Evolutionary conservation across 495 filamentous ascomycete species (phyloP).

Genomic region (Talaromyces stipitatus): DNA sequence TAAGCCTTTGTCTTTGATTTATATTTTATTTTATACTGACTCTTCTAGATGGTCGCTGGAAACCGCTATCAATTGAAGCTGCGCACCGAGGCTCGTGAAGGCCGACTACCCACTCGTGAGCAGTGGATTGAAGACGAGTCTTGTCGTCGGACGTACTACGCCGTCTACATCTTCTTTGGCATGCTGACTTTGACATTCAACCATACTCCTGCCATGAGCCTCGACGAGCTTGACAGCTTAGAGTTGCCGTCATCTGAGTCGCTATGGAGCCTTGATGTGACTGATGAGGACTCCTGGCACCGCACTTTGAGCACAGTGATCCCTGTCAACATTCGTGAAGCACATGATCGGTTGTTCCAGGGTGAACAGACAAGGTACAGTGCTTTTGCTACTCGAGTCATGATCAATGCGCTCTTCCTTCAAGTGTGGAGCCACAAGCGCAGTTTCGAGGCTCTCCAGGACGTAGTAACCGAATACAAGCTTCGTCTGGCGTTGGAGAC

Average conservation of each 20-base stretch:
- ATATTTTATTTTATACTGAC: conserved; percentile 6
- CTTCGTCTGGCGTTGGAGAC: conserved; percentile 91
- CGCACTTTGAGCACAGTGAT: conserved; percentile 64
- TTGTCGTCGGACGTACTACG: conserved; percentile 93
- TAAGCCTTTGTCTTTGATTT: conserved; percentile 19
- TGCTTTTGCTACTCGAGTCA: conserved; percentile 92
- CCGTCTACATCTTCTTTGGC: conserved; percentile 99
- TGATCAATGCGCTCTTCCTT: conserved; percentile 98
- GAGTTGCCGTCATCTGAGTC: conserved; percentile 90
- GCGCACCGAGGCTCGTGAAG: conserved; percentile 80
- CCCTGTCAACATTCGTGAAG: conserved; percentile 79
- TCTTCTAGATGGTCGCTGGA: conserved; percentile 77
- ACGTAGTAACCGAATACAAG: conserved; percentile 98
- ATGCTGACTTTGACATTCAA: conserved; percentile 94
- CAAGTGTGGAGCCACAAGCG: conserved; percentile 99
- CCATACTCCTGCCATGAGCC: conserved; percentile 93
- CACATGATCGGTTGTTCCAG: conserved; percentile 90
- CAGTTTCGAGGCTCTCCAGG: conserved; percentile 89
- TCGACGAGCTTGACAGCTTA: conserved; percentile 93
- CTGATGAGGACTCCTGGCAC: conserved; percentile 76
- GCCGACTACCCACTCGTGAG: conserved; percentile 63
- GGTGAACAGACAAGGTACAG: conserved; percentile 89
- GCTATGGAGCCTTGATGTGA: conserved; percentile 79
- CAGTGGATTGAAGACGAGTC: conserved; percentile 98
- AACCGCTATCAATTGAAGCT: conserved; percentile 95